A percentile compares a stretch with the other conserved stretches of the same genome.
Conservation (phyloP, 352 stramenopile genomes). For the Phytophthora agathidicida region DNA sequence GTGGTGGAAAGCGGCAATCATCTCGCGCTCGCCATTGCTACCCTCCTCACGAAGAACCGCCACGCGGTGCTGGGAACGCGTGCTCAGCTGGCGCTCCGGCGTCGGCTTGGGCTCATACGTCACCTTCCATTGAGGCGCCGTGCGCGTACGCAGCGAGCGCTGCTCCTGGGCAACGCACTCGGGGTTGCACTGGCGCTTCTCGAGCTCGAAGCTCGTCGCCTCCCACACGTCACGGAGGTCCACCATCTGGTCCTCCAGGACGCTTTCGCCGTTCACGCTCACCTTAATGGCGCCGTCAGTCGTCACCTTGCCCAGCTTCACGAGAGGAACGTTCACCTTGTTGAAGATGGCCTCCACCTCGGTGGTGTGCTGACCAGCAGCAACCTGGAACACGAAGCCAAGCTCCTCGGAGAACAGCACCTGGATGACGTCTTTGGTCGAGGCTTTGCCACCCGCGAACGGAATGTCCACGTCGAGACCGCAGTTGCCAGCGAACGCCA, state of each 20-base stretch:
- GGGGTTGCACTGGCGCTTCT: slow-evolving; percentile 97
- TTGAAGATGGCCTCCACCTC: slow-evolving; percentile 90
- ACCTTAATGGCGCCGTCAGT: slow-evolving; percentile 91
- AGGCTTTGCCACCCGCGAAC: slow-evolving; percentile 37
- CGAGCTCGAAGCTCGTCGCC: slow-evolving; percentile 98
- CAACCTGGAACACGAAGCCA: slow-evolving; percentile 97
- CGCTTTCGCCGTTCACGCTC: slow-evolving; percentile 83
- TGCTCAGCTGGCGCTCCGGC: slow-evolving; percentile 80
- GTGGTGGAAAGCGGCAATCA: slow-evolving; percentile 97
- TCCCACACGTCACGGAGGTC: slow-evolving; percentile 98
- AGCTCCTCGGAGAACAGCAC: slow-evolving; percentile 98
- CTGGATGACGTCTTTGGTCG: slow-evolving; percentile 67
- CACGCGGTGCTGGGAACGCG: slow-evolving; percentile 92
- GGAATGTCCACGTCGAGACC: slow-evolving; percentile 94
- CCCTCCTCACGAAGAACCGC: slow-evolving; percentile 98
- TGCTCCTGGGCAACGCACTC: slow-evolving; percentile 96
- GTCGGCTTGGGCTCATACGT: slow-evolving; percentile 89
- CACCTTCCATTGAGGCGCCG: slow-evolving; percentile 89
- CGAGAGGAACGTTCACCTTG: slow-evolving; percentile 78
- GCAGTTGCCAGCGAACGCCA: slow-evolving; percentile 99
- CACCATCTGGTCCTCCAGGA: slow-evolving; percentile 75
- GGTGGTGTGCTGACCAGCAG: slow-evolving; percentile 48
- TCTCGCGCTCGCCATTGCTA: slow-evolving; percentile 99
- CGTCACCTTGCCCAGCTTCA: slow-evolving; percentile 92
- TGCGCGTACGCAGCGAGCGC: slow-evolving; percentile 86